A percentile compares a stretch with the other conserved stretches of the same genome.
phyloP scores from a whole-genome alignment of 2,329 filamentous ascomycete species.

The Talaromyces atroroseus region DNA sequence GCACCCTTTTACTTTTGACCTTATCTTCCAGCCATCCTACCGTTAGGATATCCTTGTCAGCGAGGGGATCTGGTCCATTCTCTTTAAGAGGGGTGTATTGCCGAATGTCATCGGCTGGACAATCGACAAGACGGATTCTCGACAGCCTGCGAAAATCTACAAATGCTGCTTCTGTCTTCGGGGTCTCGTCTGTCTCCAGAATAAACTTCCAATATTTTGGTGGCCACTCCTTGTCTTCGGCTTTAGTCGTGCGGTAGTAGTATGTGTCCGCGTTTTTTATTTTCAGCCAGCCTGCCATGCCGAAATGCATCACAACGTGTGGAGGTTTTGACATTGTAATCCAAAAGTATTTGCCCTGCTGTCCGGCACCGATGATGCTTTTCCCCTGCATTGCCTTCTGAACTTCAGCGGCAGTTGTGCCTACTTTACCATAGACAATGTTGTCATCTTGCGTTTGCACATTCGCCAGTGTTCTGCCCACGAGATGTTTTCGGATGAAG shows the following conservation, averaged over 20 bases:
- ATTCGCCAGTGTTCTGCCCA: constrained; percentile 70
- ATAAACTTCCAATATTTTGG: constrained; percentile 87
- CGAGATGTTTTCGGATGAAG: constrained; percentile 74
- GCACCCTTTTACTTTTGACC: constrained; percentile 70
- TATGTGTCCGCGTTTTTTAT: constrained; percentile 72
- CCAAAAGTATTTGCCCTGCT: constrained; percentile 98
- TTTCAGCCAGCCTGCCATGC: constrained; percentile 77
- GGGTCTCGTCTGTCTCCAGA: constrained; percentile 59
- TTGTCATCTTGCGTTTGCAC: constrained; percentile 70
- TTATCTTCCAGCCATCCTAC: constrained; percentile 67
- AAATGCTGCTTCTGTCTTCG: constrained; percentile 67
- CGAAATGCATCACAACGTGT: constrained; percentile 85
- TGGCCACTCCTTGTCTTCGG: constrained; percentile 67
- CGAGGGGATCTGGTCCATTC: constrained; percentile 88
- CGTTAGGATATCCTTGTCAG: constrained; percentile 72
- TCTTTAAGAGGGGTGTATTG: constrained; percentile 73
- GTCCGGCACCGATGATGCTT: constrained; percentile 64
- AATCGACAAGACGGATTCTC: constrained; percentile 76
- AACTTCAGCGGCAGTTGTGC: constrained; percentile 71
- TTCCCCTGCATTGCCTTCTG: constrained; percentile 68
- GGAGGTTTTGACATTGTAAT: constrained; percentile 71
- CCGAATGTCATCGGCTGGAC: constrained; percentile 68
- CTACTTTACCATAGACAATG: constrained; percentile 86
- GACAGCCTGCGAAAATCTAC: constrained; percentile 75
- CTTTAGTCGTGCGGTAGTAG: constrained; percentile 66